A percentile compares a stretch with the other conserved stretches of the same genome.
These are phyloP conservation scores for Agastache rugosa DNA, from an alignment of 257 asterid species.

Conservation along the genomic window DNA sequence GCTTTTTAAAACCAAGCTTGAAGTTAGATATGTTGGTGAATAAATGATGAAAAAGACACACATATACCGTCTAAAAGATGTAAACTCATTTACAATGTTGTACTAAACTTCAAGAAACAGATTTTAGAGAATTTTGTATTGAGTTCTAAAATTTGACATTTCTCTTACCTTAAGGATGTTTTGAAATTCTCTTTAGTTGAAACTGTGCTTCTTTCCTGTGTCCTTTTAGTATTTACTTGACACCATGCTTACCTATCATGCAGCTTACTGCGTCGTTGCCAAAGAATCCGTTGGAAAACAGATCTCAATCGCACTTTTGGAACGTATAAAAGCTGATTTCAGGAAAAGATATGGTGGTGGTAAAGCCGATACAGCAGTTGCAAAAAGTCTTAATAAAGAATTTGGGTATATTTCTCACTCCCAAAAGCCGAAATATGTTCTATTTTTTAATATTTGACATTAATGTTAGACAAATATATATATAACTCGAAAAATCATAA, in stretches of 20 bases:
- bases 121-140: neutral
- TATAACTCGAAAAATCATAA: neutral
- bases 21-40: conserved; percentile 24
- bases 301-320: conserved; percentile 84
- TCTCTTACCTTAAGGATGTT: neutral
- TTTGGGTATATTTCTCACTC: conserved; percentile 62
- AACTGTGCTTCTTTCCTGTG: neutral
- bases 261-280: conserved; percentile 94
- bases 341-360: conserved; percentile 95
- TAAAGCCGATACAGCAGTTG: conserved; percentile 87
- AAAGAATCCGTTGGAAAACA: conserved; percentile 92
- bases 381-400: conserved; percentile 88
- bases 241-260: conserved; percentile 26
- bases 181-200: neutral
- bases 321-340: conserved; percentile 87
- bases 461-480: conserved; percentile 7
- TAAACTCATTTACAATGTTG: neutral
- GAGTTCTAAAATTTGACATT: conserved; percentile 3
- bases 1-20: too few species aligned
- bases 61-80: neutral
- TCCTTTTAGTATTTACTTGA: conserved; percentile 44
- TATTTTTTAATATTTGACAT: neutral
- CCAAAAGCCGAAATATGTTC: neutral
- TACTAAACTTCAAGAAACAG: neutral
- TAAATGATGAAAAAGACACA: conserved; percentile 4